phyloP scores from a whole-genome alignment of 2,329 filamentous ascomycete species.

The Thermoascus crustaceus region DNA sequence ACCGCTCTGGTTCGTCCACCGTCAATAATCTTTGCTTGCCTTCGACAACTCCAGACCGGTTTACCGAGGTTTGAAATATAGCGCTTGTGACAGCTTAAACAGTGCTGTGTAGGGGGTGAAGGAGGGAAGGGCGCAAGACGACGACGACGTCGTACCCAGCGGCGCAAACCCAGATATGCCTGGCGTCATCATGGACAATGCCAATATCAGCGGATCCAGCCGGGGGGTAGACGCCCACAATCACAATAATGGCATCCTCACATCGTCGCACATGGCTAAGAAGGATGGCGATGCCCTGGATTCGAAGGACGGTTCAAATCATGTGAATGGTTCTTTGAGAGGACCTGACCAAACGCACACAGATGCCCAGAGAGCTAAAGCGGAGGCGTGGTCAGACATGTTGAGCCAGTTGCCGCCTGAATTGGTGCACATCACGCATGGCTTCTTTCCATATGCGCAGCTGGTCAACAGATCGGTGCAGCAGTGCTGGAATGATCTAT shows the following conservation, averaged over 20 bases:
- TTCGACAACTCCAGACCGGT: no score
- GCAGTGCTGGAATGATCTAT: slow-evolving; percentile 70
- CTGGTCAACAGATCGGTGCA: slow-evolving; percentile 74
- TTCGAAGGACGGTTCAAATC: slow-evolving; percentile 16
- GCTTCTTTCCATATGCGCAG: slow-evolving; percentile 66
- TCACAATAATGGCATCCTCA: slow-evolving; percentile 17
- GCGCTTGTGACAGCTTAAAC: no score
- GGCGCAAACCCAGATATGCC: slow-evolving; percentile 27
- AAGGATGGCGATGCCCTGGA: slow-evolving; percentile 11
- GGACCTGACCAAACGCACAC: not conserved
- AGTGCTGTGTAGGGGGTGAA: no score
- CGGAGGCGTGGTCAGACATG: slow-evolving; percentile 3
- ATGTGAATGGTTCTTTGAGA: slow-evolving; percentile 20
- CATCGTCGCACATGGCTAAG: slow-evolving; percentile 8
- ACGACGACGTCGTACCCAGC: slow-evolving; percentile 9
- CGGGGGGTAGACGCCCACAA: slow-evolving; percentile 16
- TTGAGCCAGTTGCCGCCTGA: slow-evolving; percentile 38
- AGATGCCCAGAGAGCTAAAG: slow-evolving; percentile 1
- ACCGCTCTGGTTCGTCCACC: no score
- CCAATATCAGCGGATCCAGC: slow-evolving; percentile 20
- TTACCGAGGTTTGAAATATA: no score
- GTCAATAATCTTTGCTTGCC: no score
- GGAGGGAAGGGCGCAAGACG: slow-evolving; percentile 18
- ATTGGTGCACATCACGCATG: slow-evolving; percentile 61
- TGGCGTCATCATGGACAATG: slow-evolving; percentile 36